Percentiles rank a stretch among this genome's conserved stretches.
phyloP scores from a whole-genome alignment of 352 stramenopile species.

The Phytophthora sp. region DNA sequence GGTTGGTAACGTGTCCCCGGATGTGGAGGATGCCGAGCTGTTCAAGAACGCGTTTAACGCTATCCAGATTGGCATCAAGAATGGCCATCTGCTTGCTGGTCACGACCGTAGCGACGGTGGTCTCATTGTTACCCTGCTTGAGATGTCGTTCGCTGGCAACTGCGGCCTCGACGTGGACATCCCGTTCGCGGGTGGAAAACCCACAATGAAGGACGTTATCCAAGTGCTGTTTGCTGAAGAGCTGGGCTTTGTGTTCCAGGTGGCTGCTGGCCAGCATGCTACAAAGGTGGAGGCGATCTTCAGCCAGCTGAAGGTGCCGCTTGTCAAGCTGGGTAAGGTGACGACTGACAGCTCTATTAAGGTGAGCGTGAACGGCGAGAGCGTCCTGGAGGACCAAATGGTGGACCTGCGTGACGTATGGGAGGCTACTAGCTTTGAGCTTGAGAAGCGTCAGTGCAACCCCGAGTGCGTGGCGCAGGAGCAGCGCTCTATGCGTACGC shows the following conservation, averaged over 20 bases:
- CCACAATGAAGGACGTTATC: constrained; percentile 67
- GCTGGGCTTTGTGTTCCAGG: constrained; percentile 97
- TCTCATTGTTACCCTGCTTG: constrained; percentile 94
- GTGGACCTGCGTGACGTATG: constrained; percentile 95
- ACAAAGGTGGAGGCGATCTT: constrained; percentile 90
- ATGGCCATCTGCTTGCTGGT: constrained; percentile 92
- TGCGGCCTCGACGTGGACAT: constrained; percentile 96
- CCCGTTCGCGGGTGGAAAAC: constrained; percentile 47
- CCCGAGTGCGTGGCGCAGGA: constrained; percentile 95
- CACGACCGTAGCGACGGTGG: constrained; percentile 99
- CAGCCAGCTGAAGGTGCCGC: constrained; percentile 73
- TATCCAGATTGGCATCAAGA: constrained; percentile 93
- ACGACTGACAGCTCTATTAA: constrained; percentile 87
- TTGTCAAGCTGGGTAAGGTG: constrained; percentile 92
- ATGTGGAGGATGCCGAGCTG: constrained; percentile 93
- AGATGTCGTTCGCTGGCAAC: constrained; percentile 99
- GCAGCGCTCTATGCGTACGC: constrained; percentile 88
- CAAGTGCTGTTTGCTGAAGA: constrained; percentile 97
- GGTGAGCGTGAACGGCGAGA: constrained; percentile 89
- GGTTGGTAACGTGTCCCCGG: constrained; percentile 84
- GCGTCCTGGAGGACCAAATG: constrained; percentile 76
- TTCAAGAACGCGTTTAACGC: constrained; percentile 96
- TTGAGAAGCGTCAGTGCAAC: constrained; percentile 98
- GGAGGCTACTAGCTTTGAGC: constrained; percentile 98
- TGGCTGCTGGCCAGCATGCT: constrained; percentile 65